These are phyloP conservation scores for Yamadazyma epiphylla DNA, from an alignment of 1,139 yeast genomes.

Conservation along the genomic window DNA sequence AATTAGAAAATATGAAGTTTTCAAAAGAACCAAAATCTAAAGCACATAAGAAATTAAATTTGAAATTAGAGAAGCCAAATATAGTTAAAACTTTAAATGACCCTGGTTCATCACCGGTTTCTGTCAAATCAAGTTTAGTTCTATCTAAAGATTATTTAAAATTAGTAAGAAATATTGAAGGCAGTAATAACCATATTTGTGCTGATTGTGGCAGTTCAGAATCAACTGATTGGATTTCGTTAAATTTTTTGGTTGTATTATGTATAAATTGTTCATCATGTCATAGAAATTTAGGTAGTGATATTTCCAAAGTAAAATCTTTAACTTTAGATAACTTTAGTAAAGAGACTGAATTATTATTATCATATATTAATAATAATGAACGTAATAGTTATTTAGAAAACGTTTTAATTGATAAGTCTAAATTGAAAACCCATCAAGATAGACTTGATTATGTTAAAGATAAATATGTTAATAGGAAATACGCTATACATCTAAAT, in stretches of 20 bases:
- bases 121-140: conserved; percentile 23
- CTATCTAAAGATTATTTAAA: conserved; percentile 29
- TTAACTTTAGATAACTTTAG: conserved; percentile 49
- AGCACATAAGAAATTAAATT: conserved; percentile 5
- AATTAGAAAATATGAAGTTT: conserved; percentile 15
- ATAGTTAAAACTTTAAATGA: not conserved
- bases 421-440: conserved; percentile 32
- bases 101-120: conserved; percentile 26
- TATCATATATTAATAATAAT: conserved; percentile 40
- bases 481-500: conserved; percentile 25
- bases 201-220: conserved; percentile 72
- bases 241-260: conserved; percentile 66
- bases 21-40: too few relatives aligned
- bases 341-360: conserved; percentile 35
- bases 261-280: conserved; percentile 79
- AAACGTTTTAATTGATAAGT: conserved; percentile 16
- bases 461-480: conserved; percentile 45
- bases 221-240: conserved; percentile 84
- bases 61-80: conserved; percentile 9
- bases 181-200: conserved; percentile 61
- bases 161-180: conserved; percentile 42
- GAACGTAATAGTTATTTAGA: conserved; percentile 38
- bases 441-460: conserved; percentile 41
- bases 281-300: conserved; percentile 52
- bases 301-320: conserved; percentile 47